Evolutionary conservation across 2,329 filamentous ascomycete genomes (phyloP).

Genomic region (Alternaria metachromatica): DNA sequence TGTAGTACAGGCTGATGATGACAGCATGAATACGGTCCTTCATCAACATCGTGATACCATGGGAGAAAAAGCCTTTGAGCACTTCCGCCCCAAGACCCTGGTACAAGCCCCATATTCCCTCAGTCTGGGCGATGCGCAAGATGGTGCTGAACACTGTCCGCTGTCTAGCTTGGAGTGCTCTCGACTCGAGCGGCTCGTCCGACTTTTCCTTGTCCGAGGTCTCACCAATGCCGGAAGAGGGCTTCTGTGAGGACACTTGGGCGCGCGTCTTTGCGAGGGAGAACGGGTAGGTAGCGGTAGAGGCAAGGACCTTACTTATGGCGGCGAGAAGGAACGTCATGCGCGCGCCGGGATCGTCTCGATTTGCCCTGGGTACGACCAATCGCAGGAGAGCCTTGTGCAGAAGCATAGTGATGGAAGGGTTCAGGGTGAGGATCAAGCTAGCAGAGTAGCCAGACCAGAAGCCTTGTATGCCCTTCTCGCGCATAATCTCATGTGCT

Average conservation of each 20-base stretch:
- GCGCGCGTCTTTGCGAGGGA: constrained; percentile 82
- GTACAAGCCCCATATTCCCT: constrained; percentile 75
- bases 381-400: constrained; percentile 73
- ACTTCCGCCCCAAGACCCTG: constrained; percentile 78
- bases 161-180: constrained; percentile 37
- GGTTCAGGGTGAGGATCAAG: constrained; percentile 82
- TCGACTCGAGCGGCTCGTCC: constrained; percentile 25
- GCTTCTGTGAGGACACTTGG: constrained; percentile 63
- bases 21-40: constrained; percentile 78
- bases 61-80: constrained; percentile 81
- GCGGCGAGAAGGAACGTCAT: constrained; percentile 74
- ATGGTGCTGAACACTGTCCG: constrained; percentile 70
- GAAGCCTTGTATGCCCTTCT: constrained; percentile 77
- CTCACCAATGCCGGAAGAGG: constrained; percentile 33
- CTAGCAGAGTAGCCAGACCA: constrained; percentile 89
- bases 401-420: constrained; percentile 83
- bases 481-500: constrained; percentile 66
- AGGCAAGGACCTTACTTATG: constrained; percentile 78
- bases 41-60: constrained; percentile 85
- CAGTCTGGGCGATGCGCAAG: constrained; percentile 62
- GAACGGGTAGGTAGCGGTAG: constrained; percentile 81
- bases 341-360: constrained; percentile 60
- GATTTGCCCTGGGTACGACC: constrained; percentile 61
- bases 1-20: constrained; percentile 75
- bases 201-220: constrained; percentile 38